A percentile compares a stretch with the other conserved stretches of the same genome.
Conservation (phyloP, 2,329 filamentous ascomycete species). For the Phyllosticta capitalensis region DNA sequence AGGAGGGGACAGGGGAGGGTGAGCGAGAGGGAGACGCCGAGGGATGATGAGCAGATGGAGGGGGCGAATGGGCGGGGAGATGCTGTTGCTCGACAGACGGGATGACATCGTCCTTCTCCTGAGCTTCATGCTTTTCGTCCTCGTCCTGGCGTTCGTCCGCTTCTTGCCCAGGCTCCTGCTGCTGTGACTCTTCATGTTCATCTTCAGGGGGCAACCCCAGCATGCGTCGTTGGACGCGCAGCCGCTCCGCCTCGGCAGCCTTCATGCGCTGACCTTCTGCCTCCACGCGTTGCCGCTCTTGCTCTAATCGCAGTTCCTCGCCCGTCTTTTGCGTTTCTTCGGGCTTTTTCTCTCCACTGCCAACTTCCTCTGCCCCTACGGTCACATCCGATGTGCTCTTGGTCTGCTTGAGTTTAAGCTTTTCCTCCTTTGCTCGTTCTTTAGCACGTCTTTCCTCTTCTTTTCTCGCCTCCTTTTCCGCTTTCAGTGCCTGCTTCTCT, state of each 20-base stretch:
- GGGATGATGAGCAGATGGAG: not conserved
- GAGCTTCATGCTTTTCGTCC: not conserved
- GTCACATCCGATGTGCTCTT: slow-evolving; percentile 14
- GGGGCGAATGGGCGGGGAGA: not conserved
- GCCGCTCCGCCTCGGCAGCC: slow-evolving; percentile 1
- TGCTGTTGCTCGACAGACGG: not conserved
- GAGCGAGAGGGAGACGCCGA: not conserved
- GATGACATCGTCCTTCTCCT: not conserved
- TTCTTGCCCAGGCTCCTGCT: not conserved
- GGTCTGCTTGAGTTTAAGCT: slow-evolving; percentile 14
- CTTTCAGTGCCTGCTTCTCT: slow-evolving; percentile 46
- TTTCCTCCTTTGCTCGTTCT: slow-evolving; percentile 13
- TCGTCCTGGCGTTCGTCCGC: not conserved
- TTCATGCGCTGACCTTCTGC: slow-evolving; percentile 15
- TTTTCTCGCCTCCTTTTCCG: slow-evolving; percentile 27
- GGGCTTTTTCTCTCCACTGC: slow-evolving; percentile 9
- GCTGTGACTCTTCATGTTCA: not conserved
- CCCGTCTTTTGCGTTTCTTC: slow-evolving; percentile 12
- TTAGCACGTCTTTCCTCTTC: slow-evolving; percentile 22
- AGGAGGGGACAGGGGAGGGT: not conserved
- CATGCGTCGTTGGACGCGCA: slow-evolving; percentile 3
- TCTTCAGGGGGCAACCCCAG: slow-evolving; percentile 6
- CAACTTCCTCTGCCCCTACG: slow-evolving; percentile 11
- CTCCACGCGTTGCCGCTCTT: slow-evolving; percentile 20
- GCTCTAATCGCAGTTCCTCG: slow-evolving; percentile 17